These are phyloP conservation scores for Fistulinella prunicolor DNA, from an alignment of 768 basidiomycete genomes.

Conservation along the genomic window DNA sequence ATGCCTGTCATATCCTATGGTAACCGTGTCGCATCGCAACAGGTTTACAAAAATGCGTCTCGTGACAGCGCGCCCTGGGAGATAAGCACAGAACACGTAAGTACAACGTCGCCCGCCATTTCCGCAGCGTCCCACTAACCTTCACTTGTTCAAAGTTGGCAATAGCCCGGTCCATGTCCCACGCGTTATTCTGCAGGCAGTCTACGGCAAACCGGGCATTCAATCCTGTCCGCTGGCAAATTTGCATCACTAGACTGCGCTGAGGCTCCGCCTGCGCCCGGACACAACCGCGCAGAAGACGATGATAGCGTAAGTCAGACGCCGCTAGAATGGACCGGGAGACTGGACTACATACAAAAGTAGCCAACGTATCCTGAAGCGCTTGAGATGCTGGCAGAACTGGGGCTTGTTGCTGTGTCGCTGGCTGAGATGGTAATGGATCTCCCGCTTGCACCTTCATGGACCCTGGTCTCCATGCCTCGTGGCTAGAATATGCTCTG, in stretches of 20 bases:
- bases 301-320: slow-evolving; percentile 9
- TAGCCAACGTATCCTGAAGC: slow-evolving; percentile 49
- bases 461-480: slow-evolving; percentile 75
- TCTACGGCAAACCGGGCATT: slow-evolving; percentile 80
- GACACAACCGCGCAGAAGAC: slow-evolving; percentile 11
- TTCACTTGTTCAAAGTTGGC: slow-evolving; percentile 88
- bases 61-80: slow-evolving; percentile 47
- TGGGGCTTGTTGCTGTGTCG: slow-evolving; percentile 18
- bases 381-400: slow-evolving; percentile 35
- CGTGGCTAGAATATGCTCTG: slow-evolving; percentile 78
- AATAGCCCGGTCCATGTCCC: slow-evolving; percentile 78
- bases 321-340: slow-evolving; percentile 6
- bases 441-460: slow-evolving; percentile 65
- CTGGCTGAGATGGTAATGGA: slow-evolving; percentile 17
- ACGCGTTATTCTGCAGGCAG: slow-evolving; percentile 80
- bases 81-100: slow-evolving; percentile 24
- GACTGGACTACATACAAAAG: slow-evolving; percentile 49
- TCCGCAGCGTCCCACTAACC: slow-evolving; percentile 42
- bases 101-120: slow-evolving; percentile 10
- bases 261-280: slow-evolving; percentile 61
- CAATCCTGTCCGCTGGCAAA: slow-evolving; percentile 72
- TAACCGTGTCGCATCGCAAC: background rate
- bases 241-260: slow-evolving; percentile 62
- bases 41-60: slow-evolving; percentile 49
- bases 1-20: slow-evolving; percentile 4